Evolutionary conservation across 148 eudicot species (phyloP).

Genomic region (Rheum nobile): DNA sequence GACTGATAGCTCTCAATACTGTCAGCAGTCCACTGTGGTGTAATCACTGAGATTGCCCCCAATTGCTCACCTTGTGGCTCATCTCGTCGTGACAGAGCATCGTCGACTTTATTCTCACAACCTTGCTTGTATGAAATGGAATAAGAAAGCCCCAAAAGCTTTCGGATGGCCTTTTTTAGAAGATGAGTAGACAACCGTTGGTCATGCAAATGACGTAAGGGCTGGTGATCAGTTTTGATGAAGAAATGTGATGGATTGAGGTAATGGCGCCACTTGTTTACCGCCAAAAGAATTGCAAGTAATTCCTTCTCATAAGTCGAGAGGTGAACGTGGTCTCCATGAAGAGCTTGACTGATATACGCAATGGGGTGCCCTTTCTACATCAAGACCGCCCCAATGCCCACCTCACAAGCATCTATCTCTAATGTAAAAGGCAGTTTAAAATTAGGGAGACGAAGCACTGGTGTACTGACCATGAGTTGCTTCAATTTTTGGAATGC

Average conservation of each 20-base stretch:
- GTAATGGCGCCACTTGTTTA: slow-evolving; percentile 9
- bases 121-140: not conserved
- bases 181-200: not conserved
- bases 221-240: not conserved
- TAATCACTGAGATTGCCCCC: too few relatives aligned
- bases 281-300: slow-evolving; percentile 8
- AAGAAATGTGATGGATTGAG: not conserved
- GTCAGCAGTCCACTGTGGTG: too few relatives aligned
- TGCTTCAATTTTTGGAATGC: not conserved
- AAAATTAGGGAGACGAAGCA: slow-evolving; percentile 2
- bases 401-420: slow-evolving; percentile 2
- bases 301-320: slow-evolving; percentile 12
- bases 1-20: too few relatives aligned
- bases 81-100: slow-evolving; percentile 10
- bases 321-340: not conserved
- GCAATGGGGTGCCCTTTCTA: too few relatives aligned
- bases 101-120: not conserved
- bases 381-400: not conserved
- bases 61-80: too few relatives aligned
- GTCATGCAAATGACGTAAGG: slow-evolving; percentile 6
- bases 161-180: not conserved
- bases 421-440: not conserved
- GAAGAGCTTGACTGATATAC: not conserved
- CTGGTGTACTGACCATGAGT: not conserved
- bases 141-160: not conserved